Evolutionary conservation across 2,329 filamentous ascomycete genomes (phyloP).

Genomic region (Aspergillus sp.): DNA sequence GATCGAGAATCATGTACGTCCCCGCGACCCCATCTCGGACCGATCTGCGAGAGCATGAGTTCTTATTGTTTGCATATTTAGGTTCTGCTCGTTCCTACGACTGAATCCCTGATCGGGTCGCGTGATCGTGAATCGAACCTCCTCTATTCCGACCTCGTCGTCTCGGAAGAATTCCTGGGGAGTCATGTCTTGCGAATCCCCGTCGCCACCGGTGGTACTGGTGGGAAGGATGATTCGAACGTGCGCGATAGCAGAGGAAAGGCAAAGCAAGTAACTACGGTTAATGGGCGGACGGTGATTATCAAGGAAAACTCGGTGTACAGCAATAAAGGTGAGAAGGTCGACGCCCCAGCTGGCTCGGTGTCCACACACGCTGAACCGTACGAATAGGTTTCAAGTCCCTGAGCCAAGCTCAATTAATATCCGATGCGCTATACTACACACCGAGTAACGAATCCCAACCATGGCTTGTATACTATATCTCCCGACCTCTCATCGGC

Average conservation of each 20-base stretch:
- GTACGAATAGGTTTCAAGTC: conserved; percentile 71
- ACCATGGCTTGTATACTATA: conserved; percentile 96
- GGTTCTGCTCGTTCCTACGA: conserved; percentile 88
- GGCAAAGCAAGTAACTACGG: conserved; percentile 86
- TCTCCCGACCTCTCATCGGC: conserved; percentile 82
- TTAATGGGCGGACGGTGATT: conserved; percentile 89
- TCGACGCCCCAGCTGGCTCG: neutral
- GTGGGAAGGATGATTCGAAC: conserved; percentile 55
- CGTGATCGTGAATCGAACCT: conserved; percentile 82
- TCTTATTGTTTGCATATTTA: conserved; percentile 20
- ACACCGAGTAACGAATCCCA: conserved; percentile 82
- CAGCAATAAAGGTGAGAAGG: conserved; percentile 81
- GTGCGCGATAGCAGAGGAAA: conserved; percentile 85
- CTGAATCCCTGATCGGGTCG: conserved; percentile 81
- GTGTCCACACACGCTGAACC: conserved; percentile 10
- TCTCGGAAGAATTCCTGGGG: conserved; percentile 88
- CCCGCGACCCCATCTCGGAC: conserved; percentile 3
- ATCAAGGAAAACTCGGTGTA: conserved; percentile 91
- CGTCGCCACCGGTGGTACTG: conserved; percentile 42
- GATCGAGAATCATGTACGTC: conserved; percentile 72
- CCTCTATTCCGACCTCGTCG: conserved; percentile 72
- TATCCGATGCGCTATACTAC: conserved; percentile 82
- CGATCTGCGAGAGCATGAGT: conserved; percentile 7
- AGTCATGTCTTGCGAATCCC: conserved; percentile 94
- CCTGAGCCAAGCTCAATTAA: conserved; percentile 80